These are phyloP conservation scores for Ophiorrhiza pumila DNA, from an alignment of 257 asterid species.

Conservation along the genomic window DNA sequence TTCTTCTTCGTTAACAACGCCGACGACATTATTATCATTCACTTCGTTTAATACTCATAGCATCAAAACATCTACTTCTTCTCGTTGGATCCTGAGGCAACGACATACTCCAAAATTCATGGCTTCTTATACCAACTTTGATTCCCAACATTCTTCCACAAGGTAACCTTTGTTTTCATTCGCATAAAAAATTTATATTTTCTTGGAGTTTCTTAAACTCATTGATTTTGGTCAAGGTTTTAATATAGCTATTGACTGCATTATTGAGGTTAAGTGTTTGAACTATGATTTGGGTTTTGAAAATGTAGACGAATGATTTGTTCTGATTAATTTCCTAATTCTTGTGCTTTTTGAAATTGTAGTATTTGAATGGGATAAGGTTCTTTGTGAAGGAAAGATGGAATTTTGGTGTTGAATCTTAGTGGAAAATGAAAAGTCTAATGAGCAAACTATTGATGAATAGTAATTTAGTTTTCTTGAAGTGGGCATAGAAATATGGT, in stretches of 20 bases:
- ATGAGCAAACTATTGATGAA: background rate
- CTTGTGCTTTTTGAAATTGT: background rate
- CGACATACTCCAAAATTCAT: background rate
- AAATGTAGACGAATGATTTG: background rate
- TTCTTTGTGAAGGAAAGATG: background rate
- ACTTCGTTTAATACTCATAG: conserved; percentile 9
- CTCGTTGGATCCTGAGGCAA: conserved; percentile 16
- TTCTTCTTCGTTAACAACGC: too few relatives aligned
- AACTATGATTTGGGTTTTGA: background rate
- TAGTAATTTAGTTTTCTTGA: background rate
- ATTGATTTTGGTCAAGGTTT: background rate
- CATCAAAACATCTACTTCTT: background rate
- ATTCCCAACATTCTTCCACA: conserved; percentile 9
- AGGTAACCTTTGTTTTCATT: conserved; percentile 5
- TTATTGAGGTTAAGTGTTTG: background rate
- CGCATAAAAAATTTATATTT: too few relatives aligned
- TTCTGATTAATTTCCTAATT: background rate
- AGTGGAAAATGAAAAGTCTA: too few relatives aligned
- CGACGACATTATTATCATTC: background rate
- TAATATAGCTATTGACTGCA: background rate
- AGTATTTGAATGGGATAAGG: background rate
- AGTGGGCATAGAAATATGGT: background rate
- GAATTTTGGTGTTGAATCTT: too few relatives aligned
- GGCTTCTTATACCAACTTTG: conserved; percentile 4
- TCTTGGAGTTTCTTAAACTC: background rate